Conservation (phyloP, 352 stramenopile genomes). For the Globisporangium radiosum region DNA sequence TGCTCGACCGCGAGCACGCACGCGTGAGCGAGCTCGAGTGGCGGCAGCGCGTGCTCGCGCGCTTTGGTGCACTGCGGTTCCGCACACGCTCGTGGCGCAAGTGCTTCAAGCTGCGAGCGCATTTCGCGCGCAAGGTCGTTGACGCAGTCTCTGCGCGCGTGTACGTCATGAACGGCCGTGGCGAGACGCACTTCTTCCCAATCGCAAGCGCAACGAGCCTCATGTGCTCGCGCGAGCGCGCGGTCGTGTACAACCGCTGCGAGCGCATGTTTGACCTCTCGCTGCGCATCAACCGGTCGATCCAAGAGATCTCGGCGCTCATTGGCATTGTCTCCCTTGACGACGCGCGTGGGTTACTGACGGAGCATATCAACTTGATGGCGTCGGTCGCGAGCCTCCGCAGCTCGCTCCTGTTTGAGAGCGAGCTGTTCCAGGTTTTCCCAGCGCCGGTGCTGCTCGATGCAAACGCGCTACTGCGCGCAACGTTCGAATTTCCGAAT, state of each 20-base stretch:
- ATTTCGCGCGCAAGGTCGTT: conserved; percentile 54
- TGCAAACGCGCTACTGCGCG: conserved; percentile 64
- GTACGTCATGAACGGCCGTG: conserved; percentile 79
- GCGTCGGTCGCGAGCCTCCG: conserved; percentile 66
- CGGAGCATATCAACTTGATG: conserved; percentile 83
- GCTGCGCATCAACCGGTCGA: conserved; percentile 81
- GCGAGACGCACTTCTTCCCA: conserved; percentile 64
- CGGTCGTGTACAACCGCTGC: conserved; percentile 76
- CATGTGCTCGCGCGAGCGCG: conserved; percentile 74
- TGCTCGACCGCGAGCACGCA: conserved; percentile 39
- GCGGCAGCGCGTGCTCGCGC: conserved; percentile 40
- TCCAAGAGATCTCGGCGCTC: conserved; percentile 82
- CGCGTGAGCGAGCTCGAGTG: conserved; percentile 54
- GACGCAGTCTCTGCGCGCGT: conserved; percentile 55
- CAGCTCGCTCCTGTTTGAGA: conserved; percentile 80
- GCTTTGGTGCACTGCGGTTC: conserved; percentile 51
- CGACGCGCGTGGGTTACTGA: conserved; percentile 66
- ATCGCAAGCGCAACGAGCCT: conserved; percentile 44
- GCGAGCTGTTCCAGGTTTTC: conserved; percentile 81
- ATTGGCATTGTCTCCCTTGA: conserved; percentile 79
- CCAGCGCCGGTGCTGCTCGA: conserved; percentile 73
- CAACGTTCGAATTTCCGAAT: conserved; percentile 44
- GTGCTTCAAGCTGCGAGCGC: conserved; percentile 58
- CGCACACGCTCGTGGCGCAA: conserved; percentile 47
- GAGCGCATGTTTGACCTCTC: conserved; percentile 85